Conservation (phyloP, 371 early-diverging fungal genomes). For the Quaeritorhiza haematococci region DNA sequence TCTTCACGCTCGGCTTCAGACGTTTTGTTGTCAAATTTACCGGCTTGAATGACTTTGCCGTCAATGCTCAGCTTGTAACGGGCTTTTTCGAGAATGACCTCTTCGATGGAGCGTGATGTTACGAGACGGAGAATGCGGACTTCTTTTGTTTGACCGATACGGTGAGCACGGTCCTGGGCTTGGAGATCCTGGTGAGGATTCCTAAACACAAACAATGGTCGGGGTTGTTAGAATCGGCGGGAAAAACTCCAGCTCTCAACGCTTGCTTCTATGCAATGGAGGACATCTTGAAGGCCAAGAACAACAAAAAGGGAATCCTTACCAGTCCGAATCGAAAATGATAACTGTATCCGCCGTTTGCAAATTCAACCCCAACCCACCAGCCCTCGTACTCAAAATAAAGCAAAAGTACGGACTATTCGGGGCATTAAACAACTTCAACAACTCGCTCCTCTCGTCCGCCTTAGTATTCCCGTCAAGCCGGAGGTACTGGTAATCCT, state of each 20-base stretch:
- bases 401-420: constrained; percentile 89
- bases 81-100: constrained; percentile 93
- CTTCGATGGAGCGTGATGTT: constrained; percentile 93
- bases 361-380: constrained; percentile 98
- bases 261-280: no score
- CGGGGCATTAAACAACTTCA: constrained; percentile 79
- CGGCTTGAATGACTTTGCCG: constrained; percentile 98
- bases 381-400: constrained; percentile 97
- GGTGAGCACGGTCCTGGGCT: constrained; percentile 99
- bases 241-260: no score
- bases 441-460: constrained; percentile 79
- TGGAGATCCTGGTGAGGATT: constrained; percentile 99
- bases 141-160: constrained; percentile 99
- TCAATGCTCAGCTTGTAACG: constrained; percentile 95
- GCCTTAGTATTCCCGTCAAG: constrained; percentile 96
- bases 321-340: constrained; percentile 99
- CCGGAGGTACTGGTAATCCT: constrained; percentile 78
- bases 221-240: no score
- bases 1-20: constrained; percentile 89
- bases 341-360: constrained; percentile 99
- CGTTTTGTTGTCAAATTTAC: constrained; percentile 96
- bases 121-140: constrained; percentile 98
- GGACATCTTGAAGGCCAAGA: neutral
- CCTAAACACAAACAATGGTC: no score
- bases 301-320: no score